Evolutionary conservation across 768 basidiomycete species (phyloP).

Genomic region (Panellus pusillus): DNA sequence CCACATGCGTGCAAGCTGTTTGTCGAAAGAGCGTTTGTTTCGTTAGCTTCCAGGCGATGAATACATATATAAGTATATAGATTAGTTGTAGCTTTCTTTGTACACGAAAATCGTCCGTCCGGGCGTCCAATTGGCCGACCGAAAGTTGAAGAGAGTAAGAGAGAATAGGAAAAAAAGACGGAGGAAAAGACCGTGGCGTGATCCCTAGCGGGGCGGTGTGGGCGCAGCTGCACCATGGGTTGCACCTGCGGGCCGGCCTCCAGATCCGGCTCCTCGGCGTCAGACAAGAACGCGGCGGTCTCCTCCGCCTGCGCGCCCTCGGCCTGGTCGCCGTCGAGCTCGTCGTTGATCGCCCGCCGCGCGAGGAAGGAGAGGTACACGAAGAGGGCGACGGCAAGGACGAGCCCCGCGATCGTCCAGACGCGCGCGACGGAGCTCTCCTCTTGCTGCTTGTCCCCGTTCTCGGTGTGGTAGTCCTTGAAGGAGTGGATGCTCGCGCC

Average conservation of each 20-base stretch:
- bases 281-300: constrained; percentile 50
- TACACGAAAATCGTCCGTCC: neutral
- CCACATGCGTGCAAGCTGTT: too few species aligned
- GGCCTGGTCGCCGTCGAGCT: constrained; percentile 43
- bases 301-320: constrained; percentile 43
- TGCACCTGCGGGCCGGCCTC: constrained; percentile 28
- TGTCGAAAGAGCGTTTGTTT: too few species aligned
- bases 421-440: constrained; percentile 53
- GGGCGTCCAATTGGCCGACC: neutral
- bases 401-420: constrained; percentile 70
- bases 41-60: neutral
- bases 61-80: too few species aligned
- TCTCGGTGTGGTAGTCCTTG: constrained; percentile 54
- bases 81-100: neutral
- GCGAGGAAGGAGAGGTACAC: constrained; percentile 82
- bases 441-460: constrained; percentile 40
- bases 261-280: constrained; percentile 28
- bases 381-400: constrained; percentile 72
- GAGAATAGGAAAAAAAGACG: neutral
- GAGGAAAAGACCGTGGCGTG: neutral
- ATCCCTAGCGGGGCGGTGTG: too few species aligned
- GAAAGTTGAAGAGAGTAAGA: neutral
- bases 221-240: constrained; percentile 37
- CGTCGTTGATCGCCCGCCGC: constrained; percentile 57
- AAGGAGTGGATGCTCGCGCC: constrained; percentile 88